Base-by-base conservation (phyloP, 345 rosid genomes). In the Sapria himalayana region DNA sequence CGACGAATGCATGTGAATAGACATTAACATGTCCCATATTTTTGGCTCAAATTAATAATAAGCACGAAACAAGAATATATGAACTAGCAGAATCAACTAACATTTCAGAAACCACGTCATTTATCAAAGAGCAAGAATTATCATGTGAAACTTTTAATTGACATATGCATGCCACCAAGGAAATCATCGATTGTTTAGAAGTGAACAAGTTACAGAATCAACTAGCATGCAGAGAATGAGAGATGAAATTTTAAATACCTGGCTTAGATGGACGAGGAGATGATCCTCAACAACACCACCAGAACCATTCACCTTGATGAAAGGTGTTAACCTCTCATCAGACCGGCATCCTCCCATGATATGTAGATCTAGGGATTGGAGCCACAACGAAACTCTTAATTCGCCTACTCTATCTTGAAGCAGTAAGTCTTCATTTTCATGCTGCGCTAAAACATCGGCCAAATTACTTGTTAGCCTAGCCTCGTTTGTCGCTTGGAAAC, bases 321-420 rank as follows among this genome's bases (percentile, higher is more conserved):
- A 51, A 10, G 99, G 99, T 66, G 74, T 91, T 57, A 91, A 52
- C 50, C 99, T 73, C 75, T 91, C 99, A 11, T 91, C 95, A 4
- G 71, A 82, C n/a, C 99, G 66, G 58, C 99, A 91, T 15, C 95
- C 95, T 14, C 99, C 99, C 32, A 77, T 47, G 11, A 91, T 79
- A 39, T 84, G 99, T 74, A 80, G 46, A 60, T 91, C 95, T 50
- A 91, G 67, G 40, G 95, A 86, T 44, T 66, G 95, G 10, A 91
- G 54, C 99, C 99, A 91, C 68, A 60, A 66, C 54, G 84, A 33
- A 52, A 91, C 74, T 61, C 64, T 79, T 51, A 71, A 86, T 52
- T 74, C 93, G 12, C 77, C 69, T 53, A 54, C 75, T 56, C 57
- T 69, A 10, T 52, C 54, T 14, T 74, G 81, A 44, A 78, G 59